Base-by-base conservation (phyloP, 768 basidiomycete genomes). In the Panus rudis region DNA sequence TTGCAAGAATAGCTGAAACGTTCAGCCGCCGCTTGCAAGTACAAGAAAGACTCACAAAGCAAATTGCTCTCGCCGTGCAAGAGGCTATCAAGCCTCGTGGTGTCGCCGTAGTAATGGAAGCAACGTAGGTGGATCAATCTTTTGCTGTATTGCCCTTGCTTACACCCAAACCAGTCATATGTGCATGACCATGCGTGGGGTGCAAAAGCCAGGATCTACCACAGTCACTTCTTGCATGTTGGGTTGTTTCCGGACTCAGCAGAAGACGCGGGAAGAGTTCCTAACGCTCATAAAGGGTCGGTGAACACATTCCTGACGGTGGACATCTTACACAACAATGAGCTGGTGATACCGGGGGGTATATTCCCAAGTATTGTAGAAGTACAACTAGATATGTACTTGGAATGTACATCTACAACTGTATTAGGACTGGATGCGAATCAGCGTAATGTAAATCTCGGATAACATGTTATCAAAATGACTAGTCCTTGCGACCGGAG, bases 131-230 rank as follows among this genome's bases (percentile, higher is more conserved):
- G 3, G n/a, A 31, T 45, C 30, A 24, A 47, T 40, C n/a, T 34
- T 45, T 24, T 27, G 40, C 41, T 48, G 38, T 19, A 27, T 19
- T 25, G 19, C 4, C 26, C 19, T 26, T 23, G 30, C 23, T 39
- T 43, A 27, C 43, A 35, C 42, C 53, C 52, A 30, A 42, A n/a
- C 41, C 56, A 93, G 91, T 19, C 94, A 98, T 65, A 76, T 97
- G 63, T 98, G 94, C 60, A 99, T 99, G 96, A 92, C 94, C 3
- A 98, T 98, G 94, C 85, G 96, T 49, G 96, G 96, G 42, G 96
- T 99, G 7, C 96, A 99, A 67, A 99, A 99, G 66, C 94, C 94
- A 2, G 96, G 96, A 20, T 76, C 94, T 6, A 79, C 87, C 19
- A 99, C 96, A 1, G 85, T 92, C 34, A 99, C 96, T 5, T 92